Base-by-base conservation (phyloP, 2,329 filamentous ascomycete species). In the Balansia obtecta region DNA sequence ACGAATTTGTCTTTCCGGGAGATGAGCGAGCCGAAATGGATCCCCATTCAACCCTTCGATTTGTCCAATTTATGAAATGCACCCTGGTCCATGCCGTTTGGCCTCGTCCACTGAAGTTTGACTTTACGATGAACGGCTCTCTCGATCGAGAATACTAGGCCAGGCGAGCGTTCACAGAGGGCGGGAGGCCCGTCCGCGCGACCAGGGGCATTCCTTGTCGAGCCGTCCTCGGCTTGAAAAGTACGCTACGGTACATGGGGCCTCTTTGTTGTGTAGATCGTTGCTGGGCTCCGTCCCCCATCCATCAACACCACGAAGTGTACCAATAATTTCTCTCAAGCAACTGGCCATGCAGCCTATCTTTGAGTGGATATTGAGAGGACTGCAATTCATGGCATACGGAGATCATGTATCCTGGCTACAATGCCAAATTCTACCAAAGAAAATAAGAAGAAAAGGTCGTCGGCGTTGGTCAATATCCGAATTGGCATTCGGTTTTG, bases 141-240 rank as follows among this genome's bases (percentile, higher is more conserved):
- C 43, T 10, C 43, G 42, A 51, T 51, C 42, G 39, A 48, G 45
- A 11, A 32, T 15, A 16, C 27, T 22, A 18, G 22, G 46, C 15
- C 45, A 48, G 32, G 20, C 38, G 30, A 42, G 51, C 37, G 11
- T 43, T 39, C 52, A 52, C 40, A 52, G 45, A 53, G 51, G 39
- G 49, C 50, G 53, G 50, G 53, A 53, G 49, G 50, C 46, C 50
- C 46, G 52, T 54, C 39, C 50, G 45, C 40, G 27, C 47, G 40
- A 22, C 34, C 53, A 22, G 41, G 53, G 51, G 45, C 22, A 13
- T 37, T 38, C 50, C 47, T 38, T 48, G 45, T 45, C 27, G n/a
- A 41, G 20, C 50, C 32, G 41, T 15, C 46, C 18, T 34, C 22
- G 15, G 22, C 45, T 41, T 30, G 30, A 30, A 18, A 39, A 41